Evolutionary conservation across 2,329 filamentous ascomycete species (phyloP), one percentile per base, ranked within the genome.

Genomic region (Uncinocarpus reesii): DNA sequence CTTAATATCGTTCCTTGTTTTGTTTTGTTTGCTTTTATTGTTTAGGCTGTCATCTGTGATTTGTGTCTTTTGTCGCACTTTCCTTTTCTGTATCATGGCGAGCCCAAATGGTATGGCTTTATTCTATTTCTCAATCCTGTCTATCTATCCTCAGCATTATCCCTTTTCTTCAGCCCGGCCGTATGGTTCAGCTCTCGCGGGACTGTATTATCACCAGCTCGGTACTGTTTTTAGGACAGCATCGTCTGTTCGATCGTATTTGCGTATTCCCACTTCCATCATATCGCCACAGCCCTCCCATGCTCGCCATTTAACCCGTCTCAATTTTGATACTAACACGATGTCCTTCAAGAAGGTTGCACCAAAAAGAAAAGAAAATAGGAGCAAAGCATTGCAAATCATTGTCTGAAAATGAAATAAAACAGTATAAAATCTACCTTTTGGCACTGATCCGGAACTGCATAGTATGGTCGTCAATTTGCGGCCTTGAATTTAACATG

Each of bases 401-500:
- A n/a, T n/a, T n/a, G n/a, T n/a, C n/a, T n/a, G n/a, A n/a, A n/a
- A n/a, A n/a, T n/a, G n/a, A n/a, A n/a, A n/a, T n/a, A n/a, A n/a
- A n/a, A n/a, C n/a, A n/a, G n/a, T n/a, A n/a, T n/a, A n/a, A n/a
- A n/a, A n/a, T n/a, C n/a, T n/a, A n/a, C n/a, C n/a, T n/a, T n/a
- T n/a, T n/a, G n/a, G n/a, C n/a, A n/a, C n/a, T n/a, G n/a, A n/a
- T n/a, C n/a, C n/a, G n/a, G n/a, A n/a, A n/a, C n/a, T n/a, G n/a
- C n/a, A n/a, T n/a, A n/a, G 13, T 4, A 24, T 18, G 28, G 5
- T 43, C 18, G 5, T 43, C 18, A 43, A 24, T 54, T 60, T 52
- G 47, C 41, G 15, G 16, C 8, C 29, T 16, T 34, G 16, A 72
- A 68, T 49, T 56, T 63, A 47, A 70, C 67, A 63, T 72, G 70